Evolutionary conservation across 805 yeast genomes (phyloP).

Genomic region (Zygotorulaspora danielsina): DNA sequence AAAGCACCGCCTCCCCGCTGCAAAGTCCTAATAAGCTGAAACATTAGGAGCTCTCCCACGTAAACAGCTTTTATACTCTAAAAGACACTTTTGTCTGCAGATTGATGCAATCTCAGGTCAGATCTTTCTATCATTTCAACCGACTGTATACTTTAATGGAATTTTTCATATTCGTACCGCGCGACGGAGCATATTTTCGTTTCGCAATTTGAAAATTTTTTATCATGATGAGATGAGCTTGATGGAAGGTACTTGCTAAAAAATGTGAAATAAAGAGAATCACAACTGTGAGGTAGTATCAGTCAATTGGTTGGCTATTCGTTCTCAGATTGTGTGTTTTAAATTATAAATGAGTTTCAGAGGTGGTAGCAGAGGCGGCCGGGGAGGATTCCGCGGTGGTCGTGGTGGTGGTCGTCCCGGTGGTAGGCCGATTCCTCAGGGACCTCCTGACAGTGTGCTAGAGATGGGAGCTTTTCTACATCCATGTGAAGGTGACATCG

Average conservation of each 20-base stretch:
- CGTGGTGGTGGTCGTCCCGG: constrained; percentile 50
- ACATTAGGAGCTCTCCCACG: background rate
- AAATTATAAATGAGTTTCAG: constrained; percentile 38
- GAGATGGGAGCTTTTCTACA: constrained; percentile 94
- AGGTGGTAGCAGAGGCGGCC: constrained; percentile 39
- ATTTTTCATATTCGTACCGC: background rate
- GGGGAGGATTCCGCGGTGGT: constrained; percentile 41
- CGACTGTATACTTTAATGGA: too few relatives aligned
- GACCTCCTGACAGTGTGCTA: constrained; percentile 92
- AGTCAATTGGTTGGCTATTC: background rate
- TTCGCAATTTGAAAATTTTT: constrained; percentile 13
- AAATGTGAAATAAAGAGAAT: constrained; percentile 1
- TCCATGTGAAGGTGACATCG: constrained; percentile 94
- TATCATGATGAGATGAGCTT: constrained; percentile 12
- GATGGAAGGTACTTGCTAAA: background rate
- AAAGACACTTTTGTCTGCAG: background rate
- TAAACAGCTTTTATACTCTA: background rate
- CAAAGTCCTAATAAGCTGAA: background rate
- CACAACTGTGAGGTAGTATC: constrained; percentile 11
- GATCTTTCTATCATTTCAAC: background rate
- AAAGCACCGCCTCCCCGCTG: background rate
- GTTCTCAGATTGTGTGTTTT: background rate
- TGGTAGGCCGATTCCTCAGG: constrained; percentile 72
- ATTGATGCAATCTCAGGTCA: background rate
- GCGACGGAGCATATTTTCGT: background rate